Evolutionary conservation across 805 yeast species (phyloP).

Genomic region (Wickerhamomyces bovis): DNA sequence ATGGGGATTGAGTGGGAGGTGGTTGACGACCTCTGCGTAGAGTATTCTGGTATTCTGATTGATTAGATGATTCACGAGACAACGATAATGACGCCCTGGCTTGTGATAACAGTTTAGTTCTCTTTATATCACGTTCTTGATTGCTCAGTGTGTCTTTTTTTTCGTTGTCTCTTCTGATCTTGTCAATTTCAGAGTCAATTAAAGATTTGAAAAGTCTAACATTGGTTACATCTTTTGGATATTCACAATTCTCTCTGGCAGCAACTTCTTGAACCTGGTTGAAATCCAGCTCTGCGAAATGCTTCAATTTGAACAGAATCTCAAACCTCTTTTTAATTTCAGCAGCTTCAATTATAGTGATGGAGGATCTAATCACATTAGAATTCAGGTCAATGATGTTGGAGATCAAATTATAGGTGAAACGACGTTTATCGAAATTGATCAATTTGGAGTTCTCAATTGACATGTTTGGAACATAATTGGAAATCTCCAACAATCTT

Average conservation of each 20-base stretch:
- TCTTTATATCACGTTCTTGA: slow-evolving; percentile 33
- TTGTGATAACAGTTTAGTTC: slow-evolving; percentile 26
- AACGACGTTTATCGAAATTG: slow-evolving; percentile 82
- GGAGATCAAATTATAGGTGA: slow-evolving; percentile 53
- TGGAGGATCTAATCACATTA: slow-evolving; percentile 6
- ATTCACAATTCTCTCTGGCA: slow-evolving; percentile 35
- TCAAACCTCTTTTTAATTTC: slow-evolving; percentile 36
- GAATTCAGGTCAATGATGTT: slow-evolving; percentile 43
- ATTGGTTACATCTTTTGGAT: slow-evolving; percentile 28
- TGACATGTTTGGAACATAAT: slow-evolving; percentile 75
- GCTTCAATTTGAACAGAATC: slow-evolving; percentile 40
- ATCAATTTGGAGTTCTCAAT: slow-evolving; percentile 56
- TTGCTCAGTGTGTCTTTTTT: slow-evolving; percentile 34
- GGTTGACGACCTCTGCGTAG: slow-evolving; percentile 18
- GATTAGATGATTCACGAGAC: slow-evolving; percentile 9
- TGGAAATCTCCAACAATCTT: slow-evolving; percentile 68
- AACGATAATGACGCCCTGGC: slow-evolving; percentile 18
- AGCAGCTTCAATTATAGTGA: slow-evolving; percentile 30
- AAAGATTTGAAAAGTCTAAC: slow-evolving; percentile 39
- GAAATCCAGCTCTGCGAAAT: slow-evolving; percentile 27
- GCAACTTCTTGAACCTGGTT: slow-evolving; percentile 38
- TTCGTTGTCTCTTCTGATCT: slow-evolving; percentile 45
- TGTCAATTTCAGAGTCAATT: slow-evolving; percentile 43
- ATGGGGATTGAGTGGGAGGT: slow-evolving; percentile 12
- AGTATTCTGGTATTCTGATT: slow-evolving; percentile 10